Evolutionary conservation across 1,284 basidiomycete genomes (phyloP).

Genomic region (Rhodotorula mucilaginosa): DNA sequence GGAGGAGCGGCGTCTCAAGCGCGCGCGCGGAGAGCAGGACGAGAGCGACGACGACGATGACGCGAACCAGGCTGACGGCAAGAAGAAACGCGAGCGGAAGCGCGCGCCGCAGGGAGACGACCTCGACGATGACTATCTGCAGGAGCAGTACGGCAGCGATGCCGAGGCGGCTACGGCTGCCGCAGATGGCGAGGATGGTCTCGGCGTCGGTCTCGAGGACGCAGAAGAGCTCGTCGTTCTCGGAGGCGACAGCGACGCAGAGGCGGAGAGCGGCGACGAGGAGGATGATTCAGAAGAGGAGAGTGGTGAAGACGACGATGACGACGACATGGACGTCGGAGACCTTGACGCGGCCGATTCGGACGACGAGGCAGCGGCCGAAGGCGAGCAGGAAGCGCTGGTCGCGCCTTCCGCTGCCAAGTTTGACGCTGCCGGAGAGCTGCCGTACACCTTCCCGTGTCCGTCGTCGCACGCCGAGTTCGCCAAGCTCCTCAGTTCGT

Average conservation of each 20-base stretch:
- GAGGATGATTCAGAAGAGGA: constrained; percentile 46
- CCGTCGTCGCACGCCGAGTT: constrained; percentile 84
- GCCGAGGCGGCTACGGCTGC: constrained; percentile 37
- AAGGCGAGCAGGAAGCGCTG: constrained; percentile 46
- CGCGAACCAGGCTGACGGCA: constrained; percentile 54
- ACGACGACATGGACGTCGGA: constrained; percentile 45
- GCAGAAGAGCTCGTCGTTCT: background rate
- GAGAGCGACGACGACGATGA: constrained; percentile 50
- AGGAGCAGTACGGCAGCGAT: constrained; percentile 45
- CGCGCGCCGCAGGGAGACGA: constrained; percentile 66
- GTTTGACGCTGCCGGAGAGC: constrained; percentile 30
- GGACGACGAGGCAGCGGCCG: constrained; percentile 37
- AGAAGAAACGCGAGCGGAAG: constrained; percentile 53
- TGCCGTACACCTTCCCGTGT: constrained; percentile 64
- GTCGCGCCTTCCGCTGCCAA: constrained; percentile 8
- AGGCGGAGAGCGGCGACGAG: constrained; percentile 41
- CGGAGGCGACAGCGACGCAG: constrained; percentile 41
- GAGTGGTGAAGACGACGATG: constrained; percentile 34
- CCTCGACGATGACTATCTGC: constrained; percentile 81
- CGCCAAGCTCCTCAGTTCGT: constrained; percentile 69
- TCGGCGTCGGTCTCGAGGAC: constrained; percentile 22
- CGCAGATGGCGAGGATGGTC: constrained; percentile 6
- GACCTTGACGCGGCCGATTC: constrained; percentile 50
- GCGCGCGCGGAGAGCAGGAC: constrained; percentile 78
- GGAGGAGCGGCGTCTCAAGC: constrained; percentile 71